Conservation (phyloP, 2,329 filamentous ascomycete species). For the Lecanicillium sp. region DNA sequence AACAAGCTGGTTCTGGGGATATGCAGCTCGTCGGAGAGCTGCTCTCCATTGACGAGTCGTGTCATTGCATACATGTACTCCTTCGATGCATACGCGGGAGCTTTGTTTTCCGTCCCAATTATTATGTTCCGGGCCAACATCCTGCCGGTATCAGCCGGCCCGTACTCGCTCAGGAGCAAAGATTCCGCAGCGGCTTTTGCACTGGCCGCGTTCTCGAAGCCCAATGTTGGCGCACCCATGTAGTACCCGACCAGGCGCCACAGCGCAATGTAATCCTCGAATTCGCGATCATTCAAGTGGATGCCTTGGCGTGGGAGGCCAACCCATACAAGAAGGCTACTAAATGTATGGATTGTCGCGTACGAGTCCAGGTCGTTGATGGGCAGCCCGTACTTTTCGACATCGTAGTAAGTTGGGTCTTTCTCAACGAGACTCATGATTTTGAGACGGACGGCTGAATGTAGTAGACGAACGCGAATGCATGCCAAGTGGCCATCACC, state of each 20-base stretch:
- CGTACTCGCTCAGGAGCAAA: slow-evolving; percentile 20
- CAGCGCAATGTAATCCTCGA: slow-evolving; percentile 54
- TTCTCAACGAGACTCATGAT: slow-evolving; percentile 49
- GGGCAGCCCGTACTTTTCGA: slow-evolving; percentile 51
- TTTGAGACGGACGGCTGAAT: slow-evolving; percentile 54
- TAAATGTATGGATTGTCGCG: slow-evolving; percentile 56
- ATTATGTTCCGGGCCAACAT: too few relatives aligned
- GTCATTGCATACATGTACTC: too few relatives aligned
- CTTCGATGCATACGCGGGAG: too few relatives aligned
- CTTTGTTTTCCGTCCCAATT: too few relatives aligned
- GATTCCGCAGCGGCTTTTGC: slow-evolving; percentile 26
- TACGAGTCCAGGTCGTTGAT: slow-evolving; percentile 60
- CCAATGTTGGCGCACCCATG: slow-evolving; percentile 18
- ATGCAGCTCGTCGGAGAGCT: too few relatives aligned
- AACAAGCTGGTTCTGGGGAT: too few relatives aligned
- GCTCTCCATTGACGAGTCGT: too few relatives aligned
- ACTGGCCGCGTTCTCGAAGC: slow-evolving; percentile 15
- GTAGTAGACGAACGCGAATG: slow-evolving; percentile 57
- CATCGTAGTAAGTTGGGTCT: slow-evolving; percentile 52
- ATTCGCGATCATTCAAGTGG: slow-evolving; percentile 47
- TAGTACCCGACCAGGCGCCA: slow-evolving; percentile 30
- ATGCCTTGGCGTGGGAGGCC: slow-evolving; percentile 58
- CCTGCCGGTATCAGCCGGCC: too few relatives aligned
- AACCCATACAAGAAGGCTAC: slow-evolving; percentile 53
- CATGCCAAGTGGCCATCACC: slow-evolving; percentile 54